Evolutionary conservation across 129 eudicot species (phyloP).

Genomic region (Flaveria trinervia): DNA sequence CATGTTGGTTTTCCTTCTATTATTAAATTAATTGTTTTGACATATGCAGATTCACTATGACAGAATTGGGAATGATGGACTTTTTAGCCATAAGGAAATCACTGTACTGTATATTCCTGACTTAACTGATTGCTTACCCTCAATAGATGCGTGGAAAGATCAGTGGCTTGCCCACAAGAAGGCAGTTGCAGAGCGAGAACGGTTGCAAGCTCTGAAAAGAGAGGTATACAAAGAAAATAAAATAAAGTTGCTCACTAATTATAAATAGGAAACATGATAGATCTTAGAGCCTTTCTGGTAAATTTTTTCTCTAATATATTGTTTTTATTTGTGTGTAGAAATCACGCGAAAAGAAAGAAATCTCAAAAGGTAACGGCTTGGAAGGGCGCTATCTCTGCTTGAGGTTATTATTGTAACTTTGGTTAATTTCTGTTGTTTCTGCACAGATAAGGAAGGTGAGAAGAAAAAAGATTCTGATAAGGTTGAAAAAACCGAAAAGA

Average conservation of each 20-base stretch:
- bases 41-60: conserved; percentile 88
- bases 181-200: conserved; percentile 74
- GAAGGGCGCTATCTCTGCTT: neutral
- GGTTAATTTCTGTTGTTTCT: conserved; percentile 7
- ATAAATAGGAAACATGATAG: neutral
- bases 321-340: conserved; percentile 43
- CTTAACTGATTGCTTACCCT: conserved; percentile 84
- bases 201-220: conserved; percentile 43
- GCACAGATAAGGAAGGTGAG: conserved; percentile 41
- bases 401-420: conserved; percentile 5
- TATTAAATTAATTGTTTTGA: neutral
- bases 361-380: conserved; percentile 52
- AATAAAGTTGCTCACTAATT: neutral
- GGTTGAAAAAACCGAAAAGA: conserved; percentile 48
- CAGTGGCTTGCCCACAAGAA: conserved; percentile 86
- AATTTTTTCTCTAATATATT: conserved; percentile 18
- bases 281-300: neutral
- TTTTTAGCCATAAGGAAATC: conserved; percentile 88
- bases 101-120: conserved; percentile 89
- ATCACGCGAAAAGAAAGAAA: conserved; percentile 53
- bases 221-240: conserved; percentile 49
- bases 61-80: conserved; percentile 87
- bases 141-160: conserved; percentile 76
- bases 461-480: conserved; percentile 45
- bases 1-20: neutral